phyloP scores from a whole-genome alignment of 2,329 filamentous ascomycete species.

The Macrophomina phaseolina region DNA sequence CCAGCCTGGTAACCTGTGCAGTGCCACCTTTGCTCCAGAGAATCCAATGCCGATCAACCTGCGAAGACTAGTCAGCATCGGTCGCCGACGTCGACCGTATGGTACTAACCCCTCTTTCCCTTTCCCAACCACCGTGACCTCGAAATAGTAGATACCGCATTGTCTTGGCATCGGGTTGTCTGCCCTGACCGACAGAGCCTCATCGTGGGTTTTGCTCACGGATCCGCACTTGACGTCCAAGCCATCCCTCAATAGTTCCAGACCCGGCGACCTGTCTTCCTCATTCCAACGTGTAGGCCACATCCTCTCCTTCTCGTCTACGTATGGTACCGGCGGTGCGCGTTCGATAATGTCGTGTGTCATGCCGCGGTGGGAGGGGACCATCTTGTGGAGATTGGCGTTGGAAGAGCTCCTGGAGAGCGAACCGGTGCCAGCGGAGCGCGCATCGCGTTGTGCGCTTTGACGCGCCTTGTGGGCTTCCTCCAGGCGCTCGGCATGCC shows the following conservation, averaged over 20 bases:
- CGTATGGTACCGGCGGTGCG: conserved; percentile 49
- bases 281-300: conserved; percentile 85
- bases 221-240: conserved; percentile 70
- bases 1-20: conserved; percentile 69
- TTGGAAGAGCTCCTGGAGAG: conserved; percentile 63
- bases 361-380: conserved; percentile 74
- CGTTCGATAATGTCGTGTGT: conserved; percentile 86
- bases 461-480: conserved; percentile 60
- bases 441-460: conserved; percentile 55
- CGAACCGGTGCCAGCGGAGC: conserved; percentile 53
- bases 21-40: conserved; percentile 62
- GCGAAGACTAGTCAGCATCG: conserved; percentile 31
- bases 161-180: conserved; percentile 87
- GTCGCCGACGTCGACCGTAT: conserved; percentile 32
- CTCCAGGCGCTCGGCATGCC: conserved; percentile 77
- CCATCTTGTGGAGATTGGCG: conserved; percentile 65
- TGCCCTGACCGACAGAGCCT: conserved; percentile 81
- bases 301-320: conserved; percentile 24
- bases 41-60: conserved; percentile 65
- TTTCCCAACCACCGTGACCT: conserved; percentile 70
- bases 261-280: conserved; percentile 71
- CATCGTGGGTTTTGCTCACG: conserved; percentile 65
- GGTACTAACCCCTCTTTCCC: conserved; percentile 69
- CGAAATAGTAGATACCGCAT: conserved; percentile 94
- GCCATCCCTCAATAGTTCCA: conserved; percentile 78